Base-by-base conservation (phyloP, 495 filamentous ascomycete genomes). In the Lentithecium fluviatile region DNA sequence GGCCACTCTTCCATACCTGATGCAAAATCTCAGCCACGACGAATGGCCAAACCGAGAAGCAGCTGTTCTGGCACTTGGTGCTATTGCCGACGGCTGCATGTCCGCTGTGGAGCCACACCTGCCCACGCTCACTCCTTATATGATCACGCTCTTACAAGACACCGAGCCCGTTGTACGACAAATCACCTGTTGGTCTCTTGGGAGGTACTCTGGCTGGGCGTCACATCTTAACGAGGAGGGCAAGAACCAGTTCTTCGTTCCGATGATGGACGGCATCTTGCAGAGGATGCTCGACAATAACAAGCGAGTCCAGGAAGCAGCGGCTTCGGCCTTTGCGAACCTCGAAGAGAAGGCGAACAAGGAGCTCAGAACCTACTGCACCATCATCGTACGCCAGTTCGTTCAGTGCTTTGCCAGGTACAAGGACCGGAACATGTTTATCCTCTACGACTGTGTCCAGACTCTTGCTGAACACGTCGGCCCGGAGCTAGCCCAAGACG, bases 341-440 rank as follows among this genome's bases (percentile, higher is more conserved):
- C 81, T 99, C 45, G 93, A 97, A 70, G 94, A 99, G 76, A 93
- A 95, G 71, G 90, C 94, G 0, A 88, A 89, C 26, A 84, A 83
- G 52, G 77, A 84, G 61, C 72, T 99, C 58, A 84, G 85, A 52
- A 88, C 88, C 6, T 97, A 95, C 75, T 93, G 89, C 70, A 81
- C 86, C 47, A 89, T 90, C 26, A 99, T 99, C 65, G 84, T 97
- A 49, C 85, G 83, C 42, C 95, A 97, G 72, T 97, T 91, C 68
- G 93, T 96, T 40, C 76, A 82, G 58, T 97, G 95, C 73, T 97
- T 99, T 76, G 80, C 75, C 24, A 89, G 87, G 73, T 99, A 97
- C 82, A 97, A 99, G 79, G 93, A 97, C 72, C 85, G 90, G 50
- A 99, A 99, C 78, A 96, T 96, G 85, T 97, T 93, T 77, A 91